phyloP scores from a whole-genome alignment of 768 basidiomycete genomes.

The Tricholoma terreum region DNA sequence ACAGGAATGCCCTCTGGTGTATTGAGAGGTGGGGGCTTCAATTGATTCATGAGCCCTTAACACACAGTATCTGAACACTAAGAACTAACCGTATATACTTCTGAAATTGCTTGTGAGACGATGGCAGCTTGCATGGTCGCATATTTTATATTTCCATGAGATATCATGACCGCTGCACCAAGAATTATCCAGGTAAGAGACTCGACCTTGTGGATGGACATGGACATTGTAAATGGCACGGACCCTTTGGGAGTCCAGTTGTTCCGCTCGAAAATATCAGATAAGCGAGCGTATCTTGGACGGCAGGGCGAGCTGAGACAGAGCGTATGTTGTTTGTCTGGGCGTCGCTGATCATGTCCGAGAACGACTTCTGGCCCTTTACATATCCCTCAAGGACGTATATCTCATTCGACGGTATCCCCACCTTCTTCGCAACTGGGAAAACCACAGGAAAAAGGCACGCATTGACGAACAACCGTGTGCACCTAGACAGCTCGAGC shows the following conservation, averaged over 20 bases:
- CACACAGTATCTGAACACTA: neutral
- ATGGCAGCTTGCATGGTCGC: slow-evolving; percentile 39
- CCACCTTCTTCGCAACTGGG: slow-evolving; percentile 33
- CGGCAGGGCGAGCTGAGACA: slow-evolving; percentile 8
- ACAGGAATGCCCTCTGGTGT: slow-evolving; percentile 47
- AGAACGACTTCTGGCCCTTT: slow-evolving; percentile 40
- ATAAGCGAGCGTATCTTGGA: slow-evolving; percentile 21
- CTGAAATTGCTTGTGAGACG: slow-evolving; percentile 22
- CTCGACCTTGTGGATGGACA: neutral
- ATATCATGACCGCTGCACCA: slow-evolving; percentile 61
- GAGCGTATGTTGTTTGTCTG: slow-evolving; percentile 14
- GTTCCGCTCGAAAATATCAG: slow-evolving; percentile 24
- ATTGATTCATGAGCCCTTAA: neutral
- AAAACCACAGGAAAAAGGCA: slow-evolving; percentile 39
- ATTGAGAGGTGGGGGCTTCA: slow-evolving; percentile 36
- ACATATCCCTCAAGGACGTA: slow-evolving; percentile 43
- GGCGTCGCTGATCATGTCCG: slow-evolving; percentile 36
- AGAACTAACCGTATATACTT: slow-evolving; percentile 39
- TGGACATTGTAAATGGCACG: neutral
- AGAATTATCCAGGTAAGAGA: neutral
- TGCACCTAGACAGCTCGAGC: slow-evolving; percentile 46
- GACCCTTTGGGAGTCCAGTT: slow-evolving; percentile 23
- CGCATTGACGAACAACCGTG: slow-evolving; percentile 53
- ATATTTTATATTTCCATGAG: slow-evolving; percentile 59
- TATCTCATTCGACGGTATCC: slow-evolving; percentile 39